Conservation (phyloP, 2,329 filamentous ascomycete genomes). For the Epichloe sp. region DNA sequence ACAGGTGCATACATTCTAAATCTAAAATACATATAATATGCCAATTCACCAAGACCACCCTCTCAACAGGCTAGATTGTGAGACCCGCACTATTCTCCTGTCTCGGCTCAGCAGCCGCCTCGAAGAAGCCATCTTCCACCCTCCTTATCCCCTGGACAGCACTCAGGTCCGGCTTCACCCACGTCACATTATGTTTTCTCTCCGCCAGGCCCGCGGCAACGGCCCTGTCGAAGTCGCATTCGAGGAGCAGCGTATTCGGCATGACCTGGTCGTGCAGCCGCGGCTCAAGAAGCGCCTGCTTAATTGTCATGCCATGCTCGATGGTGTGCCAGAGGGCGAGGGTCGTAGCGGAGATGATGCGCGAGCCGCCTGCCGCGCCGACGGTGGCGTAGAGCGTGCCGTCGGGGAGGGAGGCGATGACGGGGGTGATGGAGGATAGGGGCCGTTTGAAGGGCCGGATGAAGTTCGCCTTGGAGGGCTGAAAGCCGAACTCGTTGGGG, state of each 20-base stretch:
- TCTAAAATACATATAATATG: no score
- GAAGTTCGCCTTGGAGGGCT: slow-evolving; percentile 68
- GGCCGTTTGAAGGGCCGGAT: slow-evolving; percentile 71
- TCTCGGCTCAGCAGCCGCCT: slow-evolving; percentile 64
- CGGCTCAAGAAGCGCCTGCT: slow-evolving; percentile 50
- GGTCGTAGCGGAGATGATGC: slow-evolving; percentile 70
- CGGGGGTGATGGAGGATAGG: slow-evolving; percentile 67
- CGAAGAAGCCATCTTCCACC: slow-evolving; percentile 53
- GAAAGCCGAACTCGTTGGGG: slow-evolving; percentile 74
- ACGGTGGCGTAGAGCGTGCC: slow-evolving; percentile 54
- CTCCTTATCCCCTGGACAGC: slow-evolving; percentile 57
- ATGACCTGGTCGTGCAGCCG: slow-evolving; percentile 73
- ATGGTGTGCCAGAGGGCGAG: slow-evolving; percentile 63
- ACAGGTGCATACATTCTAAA: no score
- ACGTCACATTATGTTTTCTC: slow-evolving; percentile 59
- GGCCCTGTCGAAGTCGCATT: slow-evolving; percentile 52
- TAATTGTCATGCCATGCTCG: slow-evolving; percentile 45
- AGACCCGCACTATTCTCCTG: slow-evolving; percentile 58
- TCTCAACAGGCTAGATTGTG: slow-evolving; percentile 21
- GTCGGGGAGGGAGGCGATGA: slow-evolving; percentile 55
- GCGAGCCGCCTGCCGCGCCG: slow-evolving; percentile 67
- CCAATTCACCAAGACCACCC: no score
- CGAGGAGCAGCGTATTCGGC: slow-evolving; percentile 55
- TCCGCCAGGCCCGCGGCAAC: slow-evolving; percentile 50
- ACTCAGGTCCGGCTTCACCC: slow-evolving; percentile 49